Evolutionary conservation across 306 rosid species (phyloP).

Genomic region (Alnus rubra): DNA sequence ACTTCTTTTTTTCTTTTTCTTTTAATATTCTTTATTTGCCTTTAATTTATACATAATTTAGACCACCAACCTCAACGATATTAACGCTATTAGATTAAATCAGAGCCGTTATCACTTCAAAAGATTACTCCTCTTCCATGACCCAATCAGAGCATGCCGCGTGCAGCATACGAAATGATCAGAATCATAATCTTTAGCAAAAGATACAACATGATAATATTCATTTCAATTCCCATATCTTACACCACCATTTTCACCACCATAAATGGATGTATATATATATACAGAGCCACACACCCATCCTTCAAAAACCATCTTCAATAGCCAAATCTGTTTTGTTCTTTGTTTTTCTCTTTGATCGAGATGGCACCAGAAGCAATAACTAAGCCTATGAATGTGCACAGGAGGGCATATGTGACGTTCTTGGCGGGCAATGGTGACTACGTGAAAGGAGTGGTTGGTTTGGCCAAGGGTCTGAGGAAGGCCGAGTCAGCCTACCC

Average conservation of each 20-base stretch:
- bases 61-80: neutral
- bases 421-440: constrained; percentile 60
- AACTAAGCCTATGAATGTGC: neutral
- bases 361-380: constrained; percentile 12
- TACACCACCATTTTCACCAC: no score
- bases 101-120: neutral
- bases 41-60: neutral
- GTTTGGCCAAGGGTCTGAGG: constrained; percentile 54
- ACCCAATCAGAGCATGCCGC: neutral
- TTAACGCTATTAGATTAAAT: neutral
- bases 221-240: neutral
- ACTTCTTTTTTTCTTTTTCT: neutral
- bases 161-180: neutral
- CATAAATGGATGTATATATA: neutral
- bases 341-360: neutral
- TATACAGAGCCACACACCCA: neutral
- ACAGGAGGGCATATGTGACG: constrained; percentile 48
- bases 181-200: neutral
- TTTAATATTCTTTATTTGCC: neutral
- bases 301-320: neutral
- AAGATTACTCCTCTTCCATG: neutral
- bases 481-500: constrained; percentile 43
- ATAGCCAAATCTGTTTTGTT: neutral
- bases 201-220: neutral
- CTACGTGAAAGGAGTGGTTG: constrained; percentile 58